Evolutionary conservation across 2,329 filamentous ascomycete genomes (phyloP), one percentile per base, ranked within the genome.

Genomic region (Epichloe sibirici): DNA sequence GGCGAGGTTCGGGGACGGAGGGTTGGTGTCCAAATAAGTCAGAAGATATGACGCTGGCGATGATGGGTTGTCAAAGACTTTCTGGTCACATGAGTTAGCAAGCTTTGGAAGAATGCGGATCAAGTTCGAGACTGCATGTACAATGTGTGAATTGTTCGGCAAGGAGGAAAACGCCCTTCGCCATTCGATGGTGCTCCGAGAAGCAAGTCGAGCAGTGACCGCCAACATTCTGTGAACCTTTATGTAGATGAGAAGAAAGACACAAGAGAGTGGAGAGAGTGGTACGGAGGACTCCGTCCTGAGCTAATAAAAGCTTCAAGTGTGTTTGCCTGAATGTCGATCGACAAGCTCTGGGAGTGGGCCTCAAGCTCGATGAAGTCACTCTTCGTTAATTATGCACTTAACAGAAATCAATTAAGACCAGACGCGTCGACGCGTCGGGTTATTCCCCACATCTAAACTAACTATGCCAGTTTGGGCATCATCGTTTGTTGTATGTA

Each of bases 11-110:
- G 69, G 63, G 4, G 69, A 76, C 0, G 82, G 81, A 2, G 81
- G 80, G 13, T 72, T 66, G 40, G 74, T 77, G 39, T 79, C 72
- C 53, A 86, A 78, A 57, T 80, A 78, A 43, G 78, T 78, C 34
- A 86, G 74, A 35, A 82, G 68, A 61, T 82, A 73, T 1, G 68
- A 68, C 40, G 71, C 68, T 1, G 73, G 69, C 2, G 71, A 63
- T 7, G 69, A 60, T 2, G 73, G 68, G 55, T 75, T 69, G 28
- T 74, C 73, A 59, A 81, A 79, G 51, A 78, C 74, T 74, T 81
- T 82, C 81, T 85, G 51, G 57, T 63, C 45, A 60, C 56, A 51
- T 54, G 31, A 31, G 54, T 55, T 12, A 54, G 52, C 6, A 9
- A 25, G 44, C 21, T 39, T 42, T 6, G 17, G 4, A 9, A n/a